Conservation (phyloP, 148 eudicot species). For the Pharnaceum exiguum region DNA sequence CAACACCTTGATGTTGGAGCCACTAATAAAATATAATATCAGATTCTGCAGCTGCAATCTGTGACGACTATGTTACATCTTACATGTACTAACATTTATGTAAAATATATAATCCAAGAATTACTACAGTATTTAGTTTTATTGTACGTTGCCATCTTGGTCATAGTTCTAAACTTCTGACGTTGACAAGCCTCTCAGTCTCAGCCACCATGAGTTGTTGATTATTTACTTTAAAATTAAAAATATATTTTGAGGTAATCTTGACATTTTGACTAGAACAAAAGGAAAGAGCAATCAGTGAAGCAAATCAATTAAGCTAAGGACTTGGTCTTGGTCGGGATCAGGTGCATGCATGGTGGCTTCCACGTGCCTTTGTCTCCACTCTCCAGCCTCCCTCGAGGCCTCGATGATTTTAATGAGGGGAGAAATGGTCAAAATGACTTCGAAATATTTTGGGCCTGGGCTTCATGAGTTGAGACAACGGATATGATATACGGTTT, state of each 20-base stretch:
- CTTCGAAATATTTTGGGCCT: no score
- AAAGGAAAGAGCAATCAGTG: neutral
- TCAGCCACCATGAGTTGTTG: neutral
- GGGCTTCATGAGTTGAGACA: no score
- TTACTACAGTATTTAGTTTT: neutral
- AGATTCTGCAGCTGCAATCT: no score
- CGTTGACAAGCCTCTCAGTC: slow-evolving; percentile 6
- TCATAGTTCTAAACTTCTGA: slow-evolving; percentile 14
- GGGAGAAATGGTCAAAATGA: no score
- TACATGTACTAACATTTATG: neutral
- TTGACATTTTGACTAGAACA: slow-evolving; percentile 2
- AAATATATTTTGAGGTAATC: neutral
- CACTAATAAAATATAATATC: neutral
- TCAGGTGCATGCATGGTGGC: slow-evolving; percentile 13
- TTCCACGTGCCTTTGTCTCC: no score
- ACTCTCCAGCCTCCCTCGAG: no score
- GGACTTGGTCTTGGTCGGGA: no score
- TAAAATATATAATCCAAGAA: neutral
- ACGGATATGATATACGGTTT: no score
- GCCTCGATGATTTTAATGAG: no score
- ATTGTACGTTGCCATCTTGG: neutral
- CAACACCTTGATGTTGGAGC: slow-evolving; percentile 21
- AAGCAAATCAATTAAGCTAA: neutral
- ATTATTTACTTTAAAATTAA: neutral
- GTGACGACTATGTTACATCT: neutral